Conservation (phyloP, 2,329 filamentous ascomycete genomes). For the Truncatella angustata region DNA sequence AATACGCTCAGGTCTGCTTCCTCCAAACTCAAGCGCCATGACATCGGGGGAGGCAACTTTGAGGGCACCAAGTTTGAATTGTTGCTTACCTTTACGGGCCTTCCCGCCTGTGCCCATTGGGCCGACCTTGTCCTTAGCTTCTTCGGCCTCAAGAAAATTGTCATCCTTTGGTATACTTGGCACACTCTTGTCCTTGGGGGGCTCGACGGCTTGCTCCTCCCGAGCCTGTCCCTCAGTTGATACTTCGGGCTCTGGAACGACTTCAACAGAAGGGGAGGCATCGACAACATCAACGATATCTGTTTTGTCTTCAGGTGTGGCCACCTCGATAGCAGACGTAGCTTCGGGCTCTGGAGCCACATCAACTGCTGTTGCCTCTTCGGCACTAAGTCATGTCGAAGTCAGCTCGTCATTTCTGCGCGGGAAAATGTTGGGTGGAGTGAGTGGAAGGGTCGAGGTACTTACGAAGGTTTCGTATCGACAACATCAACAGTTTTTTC, state of each 20-base stretch:
- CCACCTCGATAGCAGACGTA: too few relatives aligned
- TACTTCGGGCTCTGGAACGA: too few relatives aligned
- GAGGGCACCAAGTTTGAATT: background rate
- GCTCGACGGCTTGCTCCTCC: background rate
- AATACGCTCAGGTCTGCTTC: slow-evolving; percentile 7
- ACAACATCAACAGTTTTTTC: too few relatives aligned
- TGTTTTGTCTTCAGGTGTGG: too few relatives aligned
- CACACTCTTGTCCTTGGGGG: background rate
- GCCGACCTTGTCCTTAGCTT: slow-evolving; percentile 6
- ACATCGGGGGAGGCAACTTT: slow-evolving; percentile 1
- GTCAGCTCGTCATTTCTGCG: background rate
- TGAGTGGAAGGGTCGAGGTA: background rate
- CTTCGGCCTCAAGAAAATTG: too few relatives aligned
- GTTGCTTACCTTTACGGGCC: slow-evolving; percentile 1
- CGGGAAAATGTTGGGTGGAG: background rate
- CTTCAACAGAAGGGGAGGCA: too few relatives aligned
- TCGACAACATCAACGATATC: too few relatives aligned
- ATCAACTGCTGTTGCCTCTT: background rate
- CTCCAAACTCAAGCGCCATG: slow-evolving; percentile 7
- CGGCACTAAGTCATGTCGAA: background rate
- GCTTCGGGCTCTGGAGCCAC: background rate
- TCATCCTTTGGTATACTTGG: too few relatives aligned
- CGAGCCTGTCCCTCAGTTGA: background rate
- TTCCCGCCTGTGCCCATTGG: background rate
- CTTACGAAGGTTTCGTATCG: too few relatives aligned